Evolutionary conservation across 768 basidiomycete species (phyloP), one percentile per base, ranked within the genome.

Genomic region (Macrocybe gigantea): DNA sequence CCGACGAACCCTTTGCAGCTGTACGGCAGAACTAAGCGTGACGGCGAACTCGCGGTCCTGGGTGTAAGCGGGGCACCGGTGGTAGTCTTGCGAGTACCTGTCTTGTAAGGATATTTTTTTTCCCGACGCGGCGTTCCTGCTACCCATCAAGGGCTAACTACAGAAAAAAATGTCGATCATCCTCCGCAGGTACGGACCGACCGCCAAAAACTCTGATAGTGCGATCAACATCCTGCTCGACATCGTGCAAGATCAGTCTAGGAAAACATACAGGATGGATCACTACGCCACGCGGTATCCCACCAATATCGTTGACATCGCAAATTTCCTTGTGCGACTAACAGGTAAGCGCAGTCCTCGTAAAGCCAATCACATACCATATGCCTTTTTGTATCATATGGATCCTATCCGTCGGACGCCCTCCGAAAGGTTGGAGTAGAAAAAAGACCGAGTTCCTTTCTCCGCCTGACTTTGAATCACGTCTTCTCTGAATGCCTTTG

Each of bases 231-330:
- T 91, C 46, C 75, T 99, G 5, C 64, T 93, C 30, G 93, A 96
- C 61, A 73, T 95, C 33, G 89, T 96, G 0, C 72, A 80, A 51
- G 90, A 94, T 60, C 88, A 88, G 55, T 87, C 85, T 5, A 89
- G 88, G 2, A 93, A 93, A 67, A 70, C 68, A 33, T 93, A 93
- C 71, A 91, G 83, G 64, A 97, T 97, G 95, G 95, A 99, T 61
- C 85, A 95, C 63, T 95, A 83, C 61, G 93, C 91, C 22, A 89
- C 85, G 12, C 78, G 95, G 30, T 95, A 87, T 67, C 95, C 95
- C 0, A 98, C 95, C 22, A 93, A 93, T 57, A 83, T 91, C 8
- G 58, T 83, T 32, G 94, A 97, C 59, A 85, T 97, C 46, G 93
- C 88, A 2, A 71, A 79, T 14, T 94, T 95, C 58, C 73, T 97